A percentile compares a stretch with the other conserved stretches of the same genome.
phyloP scores from a whole-genome alignment of 2,329 filamentous ascomycete species.

The Neonectria punicea region DNA sequence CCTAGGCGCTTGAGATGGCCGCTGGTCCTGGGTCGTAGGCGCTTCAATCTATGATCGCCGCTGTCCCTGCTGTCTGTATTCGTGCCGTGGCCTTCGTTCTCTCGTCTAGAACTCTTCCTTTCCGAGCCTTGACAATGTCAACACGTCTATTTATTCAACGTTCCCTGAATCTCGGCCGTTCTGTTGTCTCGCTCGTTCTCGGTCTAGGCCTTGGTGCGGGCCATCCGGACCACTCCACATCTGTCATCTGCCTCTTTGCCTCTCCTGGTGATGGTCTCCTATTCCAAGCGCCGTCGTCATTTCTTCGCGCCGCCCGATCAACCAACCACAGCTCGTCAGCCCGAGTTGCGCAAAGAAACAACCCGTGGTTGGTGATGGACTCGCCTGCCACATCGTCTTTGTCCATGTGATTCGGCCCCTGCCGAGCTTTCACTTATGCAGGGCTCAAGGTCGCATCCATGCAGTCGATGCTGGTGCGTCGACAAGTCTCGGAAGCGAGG shows the following conservation, averaged over 20 bases:
- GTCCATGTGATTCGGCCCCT: slow-evolving; percentile 3
- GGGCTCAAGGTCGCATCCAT: not conserved
- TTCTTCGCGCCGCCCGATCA: slow-evolving; percentile 23
- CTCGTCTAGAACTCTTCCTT: not conserved
- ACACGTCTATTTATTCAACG: slow-evolving; percentile 3
- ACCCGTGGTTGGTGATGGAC: slow-evolving; percentile 16
- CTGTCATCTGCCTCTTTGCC: slow-evolving; percentile 22
- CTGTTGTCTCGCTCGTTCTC: slow-evolving; percentile 4
- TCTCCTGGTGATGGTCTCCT: slow-evolving; percentile 33
- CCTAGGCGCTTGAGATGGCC: not conserved
- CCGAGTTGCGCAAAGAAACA: slow-evolving; percentile 3
- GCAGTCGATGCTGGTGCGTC: not conserved
- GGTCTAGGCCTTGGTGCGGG: not conserved
- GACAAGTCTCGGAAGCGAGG: not conserved
- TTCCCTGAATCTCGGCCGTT: slow-evolving; percentile 7
- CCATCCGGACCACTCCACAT: slow-evolving; percentile 32
- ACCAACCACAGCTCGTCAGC: slow-evolving; percentile 24
- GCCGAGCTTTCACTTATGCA: slow-evolving; percentile 1
- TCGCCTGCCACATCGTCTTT: not conserved
- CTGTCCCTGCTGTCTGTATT: not conserved
- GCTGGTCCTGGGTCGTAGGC: not conserved
- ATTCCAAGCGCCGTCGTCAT: slow-evolving; percentile 31
- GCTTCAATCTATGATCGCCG: not conserved
- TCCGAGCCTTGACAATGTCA: not conserved
- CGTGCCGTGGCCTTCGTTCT: not conserved